These are phyloP conservation scores for Dillenia turbinata DNA, from an alignment of 164 flowering plant species.

Conservation along the genomic window DNA sequence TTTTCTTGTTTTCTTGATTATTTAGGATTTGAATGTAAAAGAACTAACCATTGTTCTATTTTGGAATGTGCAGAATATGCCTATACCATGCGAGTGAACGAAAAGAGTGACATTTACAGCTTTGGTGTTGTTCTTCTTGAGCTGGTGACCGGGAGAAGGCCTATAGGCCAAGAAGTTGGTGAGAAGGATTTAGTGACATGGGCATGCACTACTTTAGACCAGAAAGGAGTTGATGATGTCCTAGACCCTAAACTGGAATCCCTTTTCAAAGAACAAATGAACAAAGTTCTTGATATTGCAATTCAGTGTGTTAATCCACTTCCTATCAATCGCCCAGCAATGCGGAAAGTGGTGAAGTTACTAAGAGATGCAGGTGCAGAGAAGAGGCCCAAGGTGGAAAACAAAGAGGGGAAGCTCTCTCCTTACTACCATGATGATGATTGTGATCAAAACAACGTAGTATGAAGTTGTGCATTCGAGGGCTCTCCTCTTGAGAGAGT, in stretches of 20 bases:
- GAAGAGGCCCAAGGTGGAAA: slow-evolving; percentile 8
- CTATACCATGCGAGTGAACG: slow-evolving; percentile 45
- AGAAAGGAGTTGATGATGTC: slow-evolving; percentile 25
- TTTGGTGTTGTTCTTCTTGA: slow-evolving; percentile 51
- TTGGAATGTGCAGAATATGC: slow-evolving; percentile 38
- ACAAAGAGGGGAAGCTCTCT: slow-evolving; percentile 33
- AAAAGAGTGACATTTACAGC: slow-evolving; percentile 54
- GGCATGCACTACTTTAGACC: slow-evolving; percentile 27
- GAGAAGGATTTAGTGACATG: slow-evolving; percentile 51
- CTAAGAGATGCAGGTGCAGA: slow-evolving; percentile 33
- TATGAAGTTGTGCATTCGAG: background rate
- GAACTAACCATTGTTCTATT: background rate
- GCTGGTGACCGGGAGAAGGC: slow-evolving; percentile 40
- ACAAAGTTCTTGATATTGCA: slow-evolving; percentile 31
- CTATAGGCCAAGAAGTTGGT: slow-evolving; percentile 38
- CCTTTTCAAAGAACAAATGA: slow-evolving; percentile 26
- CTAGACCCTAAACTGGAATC: slow-evolving; percentile 35
- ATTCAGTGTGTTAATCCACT: slow-evolving; percentile 38
- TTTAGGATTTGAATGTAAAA: background rate
- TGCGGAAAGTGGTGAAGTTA: slow-evolving; percentile 46
- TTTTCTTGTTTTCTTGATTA: background rate
- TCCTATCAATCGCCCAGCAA: slow-evolving; percentile 50
- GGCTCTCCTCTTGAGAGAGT: background rate
- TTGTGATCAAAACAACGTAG: slow-evolving; percentile 14
- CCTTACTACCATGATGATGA: slow-evolving; percentile 32